Evolutionary conservation across 495 filamentous ascomycete genomes (phyloP).

Genomic region (Aspergillus coremiiformis): DNA sequence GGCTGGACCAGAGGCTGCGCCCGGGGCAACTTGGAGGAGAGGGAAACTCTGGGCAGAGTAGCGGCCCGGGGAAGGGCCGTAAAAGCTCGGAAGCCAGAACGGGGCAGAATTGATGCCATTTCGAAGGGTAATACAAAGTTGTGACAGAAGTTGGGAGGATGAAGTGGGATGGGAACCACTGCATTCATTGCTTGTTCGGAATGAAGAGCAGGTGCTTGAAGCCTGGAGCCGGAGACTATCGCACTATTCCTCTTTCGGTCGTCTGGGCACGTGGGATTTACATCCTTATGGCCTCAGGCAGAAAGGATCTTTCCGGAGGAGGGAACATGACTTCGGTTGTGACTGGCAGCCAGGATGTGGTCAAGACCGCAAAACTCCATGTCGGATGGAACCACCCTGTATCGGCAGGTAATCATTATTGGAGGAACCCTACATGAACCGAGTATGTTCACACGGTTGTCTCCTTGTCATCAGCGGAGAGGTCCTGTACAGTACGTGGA

Average conservation of each 20-base stretch:
- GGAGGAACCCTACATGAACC: neutral
- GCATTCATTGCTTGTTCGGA: too few relatives aligned
- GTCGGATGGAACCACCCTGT: neutral
- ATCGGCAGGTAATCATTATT: neutral
- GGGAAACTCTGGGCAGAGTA: slow-evolving; percentile 14
- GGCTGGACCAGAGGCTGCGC: slow-evolving; percentile 23
- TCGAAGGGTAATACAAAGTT: neutral
- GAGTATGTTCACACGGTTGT: neutral
- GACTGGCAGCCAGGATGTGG: neutral
- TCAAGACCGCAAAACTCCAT: neutral
- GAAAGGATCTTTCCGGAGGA: neutral
- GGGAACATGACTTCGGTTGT: neutral
- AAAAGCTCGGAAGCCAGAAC: slow-evolving; percentile 23
- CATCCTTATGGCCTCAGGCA: neutral
- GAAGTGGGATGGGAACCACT: too few relatives aligned
- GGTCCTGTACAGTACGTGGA: neutral
- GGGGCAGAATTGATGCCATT: slow-evolving; percentile 27
- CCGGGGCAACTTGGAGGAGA: slow-evolving; percentile 11
- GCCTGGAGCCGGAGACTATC: too few relatives aligned
- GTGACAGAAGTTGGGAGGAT: neutral
- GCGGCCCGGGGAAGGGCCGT: slow-evolving; percentile 20
- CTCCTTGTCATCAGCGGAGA: neutral
- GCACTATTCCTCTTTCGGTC: neutral
- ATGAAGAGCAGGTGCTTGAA: neutral
- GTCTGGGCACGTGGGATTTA: neutral